Base-by-base conservation (phyloP, 192 early-diverging fungal genomes). In the Entomortierella beljakovae region DNA sequence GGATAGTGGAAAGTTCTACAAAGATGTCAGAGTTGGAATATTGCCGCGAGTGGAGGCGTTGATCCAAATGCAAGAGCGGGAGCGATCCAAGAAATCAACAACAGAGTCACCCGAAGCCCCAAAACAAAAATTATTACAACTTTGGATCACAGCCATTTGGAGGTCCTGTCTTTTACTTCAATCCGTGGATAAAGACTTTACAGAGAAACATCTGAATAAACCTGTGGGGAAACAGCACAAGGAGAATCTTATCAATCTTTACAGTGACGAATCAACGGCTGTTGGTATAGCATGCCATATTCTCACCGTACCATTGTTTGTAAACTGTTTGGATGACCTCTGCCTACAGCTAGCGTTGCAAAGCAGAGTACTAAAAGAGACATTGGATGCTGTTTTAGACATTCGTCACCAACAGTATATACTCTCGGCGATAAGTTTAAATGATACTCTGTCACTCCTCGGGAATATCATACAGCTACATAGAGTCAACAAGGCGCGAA, bases 131-230 rank as follows among this genome's bases (percentile, higher is more conserved):
- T 63, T 61, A 13, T 43, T 77, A 9, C 34, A 37, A 15, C 61
- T 71, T n/a, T 82, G 81, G 81, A 71, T 82, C 15, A 71, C 60
- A 1, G 81, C 73, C 22, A 72, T 76, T 13, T 67, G 73, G 65
- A 53, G 69, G 37, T 82, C 68, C 35, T 79, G 81, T 34, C 53
- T 82, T 13, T 54, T 82, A 2, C 28, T 79, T 8, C 74, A 68
- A 46, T 71, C 60, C 43, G 61, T 77, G 7, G 64, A 79, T 50
- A 72, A 64, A 57, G 57, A 69, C 9, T 25, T 55, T 42, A 49
- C 38, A 26, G 71, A 64, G 16, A 69, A 57, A 28, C 20, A 61
- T 8, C 23, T 31, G 2, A 46, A 16, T 6, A 13, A 16, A 48
- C 2, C 29, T 16, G 26, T 11, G 1, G 51, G 51, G 0, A 51